Evolutionary conservation across 2,329 filamentous ascomycete genomes (phyloP).

Genomic region (Stagonosporopsis vannaccii): DNA sequence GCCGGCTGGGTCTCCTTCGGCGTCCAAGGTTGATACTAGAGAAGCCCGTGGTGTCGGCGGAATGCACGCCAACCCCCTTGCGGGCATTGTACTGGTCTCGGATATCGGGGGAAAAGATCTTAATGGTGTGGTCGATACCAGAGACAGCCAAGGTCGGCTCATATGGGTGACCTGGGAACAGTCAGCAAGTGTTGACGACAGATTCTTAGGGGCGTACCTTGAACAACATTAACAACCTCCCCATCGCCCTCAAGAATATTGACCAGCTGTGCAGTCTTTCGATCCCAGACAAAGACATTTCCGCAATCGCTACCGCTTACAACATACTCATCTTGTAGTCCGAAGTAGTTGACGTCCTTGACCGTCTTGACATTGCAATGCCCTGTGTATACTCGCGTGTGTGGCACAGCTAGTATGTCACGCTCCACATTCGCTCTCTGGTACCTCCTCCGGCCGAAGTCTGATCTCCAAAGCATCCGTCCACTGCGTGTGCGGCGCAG

Average conservation of each 20-base stretch:
- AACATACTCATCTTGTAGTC: conserved; percentile 71
- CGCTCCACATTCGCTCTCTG: conserved; percentile 61
- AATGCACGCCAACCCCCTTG: conserved; percentile 64
- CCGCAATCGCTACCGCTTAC: conserved; percentile 72
- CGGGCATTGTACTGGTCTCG: conserved; percentile 65
- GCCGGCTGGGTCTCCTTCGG: conserved; percentile 17
- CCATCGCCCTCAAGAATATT: conserved; percentile 72
- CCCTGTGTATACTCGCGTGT: conserved; percentile 66
- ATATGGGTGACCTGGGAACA: conserved; percentile 65
- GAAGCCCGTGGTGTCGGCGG: conserved; percentile 52
- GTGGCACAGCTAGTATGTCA: conserved; percentile 62
- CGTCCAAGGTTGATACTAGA: conserved; percentile 49
- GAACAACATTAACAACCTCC: conserved; percentile 74
- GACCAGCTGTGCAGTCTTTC: conserved; percentile 65
- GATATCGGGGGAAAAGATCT: conserved; percentile 70
- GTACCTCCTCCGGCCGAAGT: conserved; percentile 55
- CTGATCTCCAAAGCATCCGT: conserved; percentile 57
- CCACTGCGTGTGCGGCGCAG: conserved; percentile 46
- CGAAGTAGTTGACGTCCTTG: conserved; percentile 74
- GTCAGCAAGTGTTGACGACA: background rate
- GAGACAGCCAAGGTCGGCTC: conserved; percentile 71
- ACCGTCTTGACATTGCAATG: conserved; percentile 73
- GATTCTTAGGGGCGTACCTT: conserved; percentile 54
- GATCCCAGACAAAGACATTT: conserved; percentile 74
- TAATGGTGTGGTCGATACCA: conserved; percentile 73